Evolutionary conservation across 1,284 basidiomycete species (phyloP).

Genomic region (Rhodotorula sp.): DNA sequence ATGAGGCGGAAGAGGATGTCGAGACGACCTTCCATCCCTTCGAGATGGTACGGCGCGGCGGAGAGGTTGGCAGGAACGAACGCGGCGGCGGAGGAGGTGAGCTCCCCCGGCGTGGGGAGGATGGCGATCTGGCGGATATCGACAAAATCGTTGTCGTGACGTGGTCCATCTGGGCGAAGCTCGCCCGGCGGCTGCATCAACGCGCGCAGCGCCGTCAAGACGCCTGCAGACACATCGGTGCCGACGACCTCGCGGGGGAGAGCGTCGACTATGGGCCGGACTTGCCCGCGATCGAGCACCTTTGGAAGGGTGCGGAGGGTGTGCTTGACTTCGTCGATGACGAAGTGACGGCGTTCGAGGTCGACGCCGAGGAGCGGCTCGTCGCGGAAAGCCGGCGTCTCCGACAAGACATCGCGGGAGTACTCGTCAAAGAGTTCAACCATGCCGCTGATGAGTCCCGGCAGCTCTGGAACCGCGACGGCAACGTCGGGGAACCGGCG

Average conservation of each 20-base stretch:
- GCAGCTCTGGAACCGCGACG: constrained; percentile 56
- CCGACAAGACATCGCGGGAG: constrained; percentile 51
- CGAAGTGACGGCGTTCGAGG: constrained; percentile 48
- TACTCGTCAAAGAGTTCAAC: constrained; percentile 56
- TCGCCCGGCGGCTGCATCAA: constrained; percentile 61
- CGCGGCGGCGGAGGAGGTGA: constrained; percentile 55
- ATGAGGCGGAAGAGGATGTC: constrained; percentile 70
- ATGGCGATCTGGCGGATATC: constrained; percentile 62
- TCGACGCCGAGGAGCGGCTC: constrained; percentile 38
- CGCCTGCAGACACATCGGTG: constrained; percentile 3
- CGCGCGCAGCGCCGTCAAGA: background rate
- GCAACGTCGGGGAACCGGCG: constrained; percentile 62
- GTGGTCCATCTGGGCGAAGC: constrained; percentile 56
- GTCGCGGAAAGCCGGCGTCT: constrained; percentile 50
- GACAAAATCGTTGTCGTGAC: constrained; percentile 65
- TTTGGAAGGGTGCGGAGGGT: constrained; percentile 54
- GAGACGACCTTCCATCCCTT: constrained; percentile 60
- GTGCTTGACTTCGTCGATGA: constrained; percentile 49
- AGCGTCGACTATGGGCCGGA: constrained; percentile 21
- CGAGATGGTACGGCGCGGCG: constrained; percentile 62
- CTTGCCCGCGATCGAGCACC: constrained; percentile 55
- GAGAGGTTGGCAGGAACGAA: constrained; percentile 62
- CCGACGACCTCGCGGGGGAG: constrained; percentile 44
- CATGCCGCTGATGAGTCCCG: constrained; percentile 54
- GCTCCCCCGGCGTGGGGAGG: constrained; percentile 64